Evolutionary conservation across 169 alveolate genomes (phyloP), one percentile per base, ranked within the genome.

Genomic region (Plasmodium blacklocki): DNA sequence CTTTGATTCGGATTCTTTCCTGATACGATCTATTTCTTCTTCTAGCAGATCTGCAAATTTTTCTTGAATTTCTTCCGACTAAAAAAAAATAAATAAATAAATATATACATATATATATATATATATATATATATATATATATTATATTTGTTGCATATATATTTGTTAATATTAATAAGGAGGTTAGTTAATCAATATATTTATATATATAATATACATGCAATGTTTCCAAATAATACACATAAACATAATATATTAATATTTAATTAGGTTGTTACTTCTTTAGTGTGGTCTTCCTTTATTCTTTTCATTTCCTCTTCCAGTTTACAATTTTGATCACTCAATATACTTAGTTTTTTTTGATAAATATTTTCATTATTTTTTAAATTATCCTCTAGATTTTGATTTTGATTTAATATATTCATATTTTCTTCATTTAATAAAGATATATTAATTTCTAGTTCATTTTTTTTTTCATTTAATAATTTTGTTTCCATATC

Each of bases 11-110:
- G 92, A 86, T 54, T 86, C 92, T 19, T 70, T 72, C 49, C 62
- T 86, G 3, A 86, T 86, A 58, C 92, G 43, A 58, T 86, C 54
- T 26, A 86, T 86, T 43, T 86, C 92, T 47, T 50, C 87, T 63
- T 86, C 74, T 72, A 86, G 32, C 12, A 86, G 23, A 7, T 86
- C 87, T 9, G 71, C 92, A 72, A 72, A 86, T 45, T 86, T 23
- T 86, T 86, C 92, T 60, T 87, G 15, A 49, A 67, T 72, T 39
- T 86, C 19, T 45, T 86, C 92, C n/a, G 92, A 71, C 64, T 56
- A 56, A 56, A 56, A 56, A 56, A 3, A 12, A 56, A 6, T 21
- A 9, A 14, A 56, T 56, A 12, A 56, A 56, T 18, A 56, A n/a
- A 12, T 12, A 12, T 15, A 56, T 3, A 18, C 1, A 18, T 56